Evolutionary conservation across 2,329 filamentous ascomycete species (phyloP), one percentile per base, ranked within the genome.

Genomic region (Acephala macrosclerotiorum): DNA sequence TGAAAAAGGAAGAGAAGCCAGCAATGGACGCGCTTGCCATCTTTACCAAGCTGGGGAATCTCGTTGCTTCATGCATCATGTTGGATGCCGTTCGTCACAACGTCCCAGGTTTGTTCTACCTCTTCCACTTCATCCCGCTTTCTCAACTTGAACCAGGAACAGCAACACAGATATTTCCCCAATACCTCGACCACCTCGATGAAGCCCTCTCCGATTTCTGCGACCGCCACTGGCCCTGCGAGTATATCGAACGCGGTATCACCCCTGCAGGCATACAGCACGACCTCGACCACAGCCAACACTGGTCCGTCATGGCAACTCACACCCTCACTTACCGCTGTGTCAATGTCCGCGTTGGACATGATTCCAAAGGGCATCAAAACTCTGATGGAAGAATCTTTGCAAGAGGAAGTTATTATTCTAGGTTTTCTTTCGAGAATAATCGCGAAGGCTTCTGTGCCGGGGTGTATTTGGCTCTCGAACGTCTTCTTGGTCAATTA

Each of bases 11-110:
- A 5, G 29, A 33, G 9, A 33, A 33, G 29, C 29, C 29, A 9
- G 47, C 38, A 5, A 58, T 58, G 56, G 12, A 58, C 25, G 36
- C 56, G 25, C 12, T 4, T n/a, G 9, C 56, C 14, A 29, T 58
- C 29, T 58, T 58, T 42, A 33, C 12, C 36, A 33, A 29, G 18
- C 20, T 61, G 14, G 40, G 59, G 9, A 9, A 55, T 29, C 26
- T 61, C 9, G 12, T 61, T 55, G 59, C 20, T 20, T 61, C 59
- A 25, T 61, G 59, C 22, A 40, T 61, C 3, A 61, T 61, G 45
- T 29, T 61, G 2, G 47, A 42, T 29, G 36, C 45, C 16, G 47
- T 29, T 22, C 45, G 59, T 7, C 12, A 61, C 7, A 55, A 40
- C 3, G 3, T 33, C 18, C 45, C 3, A 18, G 59, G 59, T 61